Conservation (phyloP, 1,284 basidiomycete genomes). For the Ustilago sp. region DNA sequence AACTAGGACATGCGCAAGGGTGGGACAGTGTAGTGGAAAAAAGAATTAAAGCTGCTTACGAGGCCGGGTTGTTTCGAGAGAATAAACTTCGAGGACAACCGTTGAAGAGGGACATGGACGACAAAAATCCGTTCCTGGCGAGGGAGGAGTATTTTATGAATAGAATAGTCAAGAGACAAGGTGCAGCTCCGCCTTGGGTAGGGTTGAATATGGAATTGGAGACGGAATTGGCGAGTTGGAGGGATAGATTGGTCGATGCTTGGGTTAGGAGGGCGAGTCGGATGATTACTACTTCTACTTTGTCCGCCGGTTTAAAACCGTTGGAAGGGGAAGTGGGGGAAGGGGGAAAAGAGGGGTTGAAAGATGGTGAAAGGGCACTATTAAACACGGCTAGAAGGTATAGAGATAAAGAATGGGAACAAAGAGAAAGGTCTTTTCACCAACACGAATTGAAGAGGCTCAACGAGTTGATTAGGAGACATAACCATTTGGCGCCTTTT, state of each 20-base stretch:
- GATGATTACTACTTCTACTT: conserved; percentile 71
- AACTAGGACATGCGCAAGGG: conserved; percentile 50
- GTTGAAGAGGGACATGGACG: conserved; percentile 75
- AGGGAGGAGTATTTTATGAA: conserved; percentile 77
- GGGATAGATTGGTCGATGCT: conserved; percentile 74
- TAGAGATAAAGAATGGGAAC: conserved; percentile 81
- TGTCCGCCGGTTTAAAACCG: conserved; percentile 72
- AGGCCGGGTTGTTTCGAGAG: conserved; percentile 79
- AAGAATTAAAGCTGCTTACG: conserved; percentile 75
- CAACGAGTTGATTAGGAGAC: conserved; percentile 55
- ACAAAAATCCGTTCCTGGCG: conserved; percentile 77
- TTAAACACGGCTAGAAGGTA: conserved; percentile 71
- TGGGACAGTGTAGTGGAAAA: conserved; percentile 62
- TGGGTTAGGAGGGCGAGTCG: conserved; percentile 79
- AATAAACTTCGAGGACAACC: conserved; percentile 82
- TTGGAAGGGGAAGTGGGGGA: conserved; percentile 49
- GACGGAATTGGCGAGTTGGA: conserved; percentile 75
- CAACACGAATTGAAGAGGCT: conserved; percentile 44
- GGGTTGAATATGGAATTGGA: conserved; percentile 81
- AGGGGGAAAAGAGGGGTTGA: neutral
- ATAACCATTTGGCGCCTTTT: conserved; percentile 61
- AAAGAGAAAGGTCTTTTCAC: conserved; percentile 73
- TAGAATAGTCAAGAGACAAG: conserved; percentile 84
- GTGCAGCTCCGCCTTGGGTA: conserved; percentile 89
- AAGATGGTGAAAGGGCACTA: conserved; percentile 15